These are phyloP conservation scores for Lepiota brunneoincarnata DNA, from an alignment of 768 basidiomycete species.

Conservation along the genomic window DNA sequence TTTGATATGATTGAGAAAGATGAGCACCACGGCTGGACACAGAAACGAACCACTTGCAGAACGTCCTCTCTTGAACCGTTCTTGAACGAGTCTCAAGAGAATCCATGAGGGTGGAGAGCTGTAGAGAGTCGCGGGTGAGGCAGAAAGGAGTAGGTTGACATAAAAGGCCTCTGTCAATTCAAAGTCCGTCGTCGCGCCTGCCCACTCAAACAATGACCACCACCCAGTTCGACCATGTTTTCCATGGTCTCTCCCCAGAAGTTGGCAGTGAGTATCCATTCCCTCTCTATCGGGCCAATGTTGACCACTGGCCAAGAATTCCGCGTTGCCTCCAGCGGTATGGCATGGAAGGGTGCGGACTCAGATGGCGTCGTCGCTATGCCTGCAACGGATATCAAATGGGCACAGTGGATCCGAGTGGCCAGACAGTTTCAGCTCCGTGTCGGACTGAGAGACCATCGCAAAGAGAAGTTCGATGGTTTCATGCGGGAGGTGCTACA, in stretches of 20 bases:
- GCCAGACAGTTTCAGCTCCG: conserved; percentile 91
- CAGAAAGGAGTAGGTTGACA: conserved; percentile 11
- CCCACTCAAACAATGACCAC: conserved; percentile 47
- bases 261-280: conserved; percentile 74
- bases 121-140: conserved; percentile 11
- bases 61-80: conserved; percentile 74
- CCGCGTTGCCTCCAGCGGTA: conserved; percentile 84
- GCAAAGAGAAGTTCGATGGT: conserved; percentile 87
- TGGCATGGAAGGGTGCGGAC: conserved; percentile 91
- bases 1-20: conserved; percentile 28
- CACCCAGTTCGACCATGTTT: conserved; percentile 84
- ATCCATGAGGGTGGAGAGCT: conserved; percentile 28
- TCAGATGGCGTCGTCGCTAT: conserved; percentile 62
- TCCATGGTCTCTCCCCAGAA: conserved; percentile 67
- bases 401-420: conserved; percentile 89
- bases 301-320: conserved; percentile 49
- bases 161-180: conserved; percentile 33
- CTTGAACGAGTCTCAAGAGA: conserved; percentile 63
- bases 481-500: conserved; percentile 81
- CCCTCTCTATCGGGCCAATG: neutral
- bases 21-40: neutral
- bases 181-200: conserved; percentile 45
- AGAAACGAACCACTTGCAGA: conserved; percentile 79
- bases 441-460: conserved; percentile 74
- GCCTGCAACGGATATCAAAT: conserved; percentile 73